Evolutionary conservation across 148 eudicot species (phyloP).

Genomic region (Diospyros kaki): DNA sequence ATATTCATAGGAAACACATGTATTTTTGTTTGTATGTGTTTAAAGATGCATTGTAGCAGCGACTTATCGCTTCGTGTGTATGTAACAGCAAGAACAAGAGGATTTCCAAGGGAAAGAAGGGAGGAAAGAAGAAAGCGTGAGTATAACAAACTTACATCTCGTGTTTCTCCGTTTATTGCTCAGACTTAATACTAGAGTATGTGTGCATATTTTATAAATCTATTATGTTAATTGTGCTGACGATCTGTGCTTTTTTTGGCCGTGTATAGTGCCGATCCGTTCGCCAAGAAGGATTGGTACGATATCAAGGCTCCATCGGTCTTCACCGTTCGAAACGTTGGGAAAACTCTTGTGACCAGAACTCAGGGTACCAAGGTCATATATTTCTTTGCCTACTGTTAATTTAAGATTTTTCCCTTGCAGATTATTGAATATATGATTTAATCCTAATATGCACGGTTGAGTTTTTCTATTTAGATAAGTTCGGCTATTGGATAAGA

Average conservation of each 20-base stretch:
- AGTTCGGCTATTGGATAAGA: too few species aligned
- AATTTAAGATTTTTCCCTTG: neutral
- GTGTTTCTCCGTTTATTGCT: neutral
- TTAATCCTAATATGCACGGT: too few species aligned
- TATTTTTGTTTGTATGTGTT: too few species aligned
- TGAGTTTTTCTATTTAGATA: too few species aligned
- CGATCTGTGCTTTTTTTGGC: neutral
- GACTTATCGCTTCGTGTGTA: too few species aligned
- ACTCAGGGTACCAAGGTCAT: slow-evolving; percentile 71
- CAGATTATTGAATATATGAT: too few species aligned
- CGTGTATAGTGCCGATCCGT: slow-evolving; percentile 46
- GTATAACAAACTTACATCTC: slow-evolving; percentile 8
- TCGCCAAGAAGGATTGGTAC: slow-evolving; percentile 78
- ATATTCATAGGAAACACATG: too few species aligned
- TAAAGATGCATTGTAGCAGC: too few species aligned
- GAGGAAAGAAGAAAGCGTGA: slow-evolving; percentile 63
- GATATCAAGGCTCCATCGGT: slow-evolving; percentile 64
- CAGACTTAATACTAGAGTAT: neutral
- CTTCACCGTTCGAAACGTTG: slow-evolving; percentile 40
- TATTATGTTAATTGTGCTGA: too few species aligned
- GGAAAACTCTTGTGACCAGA: slow-evolving; percentile 55
- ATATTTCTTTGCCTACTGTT: neutral
- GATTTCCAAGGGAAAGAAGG: slow-evolving; percentile 67
- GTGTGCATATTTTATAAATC: neutral
- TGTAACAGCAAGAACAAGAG: slow-evolving; percentile 58